A percentile compares a stretch with the other conserved stretches of the same genome.
Conservation (phyloP, 768 basidiomycete species). For the Cystofilobasidium bisporidii region DNA sequence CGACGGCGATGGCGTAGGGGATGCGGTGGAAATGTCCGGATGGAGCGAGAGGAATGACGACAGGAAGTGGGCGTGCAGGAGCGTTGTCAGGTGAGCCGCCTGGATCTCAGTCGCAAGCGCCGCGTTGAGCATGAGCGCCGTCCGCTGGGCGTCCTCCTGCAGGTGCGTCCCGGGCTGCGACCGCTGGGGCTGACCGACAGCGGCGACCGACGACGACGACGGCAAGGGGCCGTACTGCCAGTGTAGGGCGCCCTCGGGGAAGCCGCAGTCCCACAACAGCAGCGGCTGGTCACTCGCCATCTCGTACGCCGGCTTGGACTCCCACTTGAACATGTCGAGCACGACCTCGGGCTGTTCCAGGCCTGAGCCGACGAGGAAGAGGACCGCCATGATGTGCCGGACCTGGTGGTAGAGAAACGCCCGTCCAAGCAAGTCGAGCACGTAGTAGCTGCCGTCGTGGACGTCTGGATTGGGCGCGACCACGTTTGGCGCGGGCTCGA, state of each 20-base stretch:
- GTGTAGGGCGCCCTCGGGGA: slow-evolving; percentile 48
- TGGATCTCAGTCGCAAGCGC: slow-evolving; percentile 33
- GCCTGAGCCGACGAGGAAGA: slow-evolving; percentile 76
- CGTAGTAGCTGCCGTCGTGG: slow-evolving; percentile 41
- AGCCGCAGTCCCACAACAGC: slow-evolving; percentile 82
- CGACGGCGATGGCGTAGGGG: slow-evolving; percentile 29
- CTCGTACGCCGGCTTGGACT: slow-evolving; percentile 74
- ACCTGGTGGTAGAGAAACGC: slow-evolving; percentile 96
- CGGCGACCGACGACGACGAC: not conserved
- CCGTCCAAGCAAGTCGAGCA: slow-evolving; percentile 73
- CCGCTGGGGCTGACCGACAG: not conserved
- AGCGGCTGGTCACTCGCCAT: slow-evolving; percentile 90
- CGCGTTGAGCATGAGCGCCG: slow-evolving; percentile 22
- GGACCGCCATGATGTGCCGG: slow-evolving; percentile 80
- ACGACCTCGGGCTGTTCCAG: slow-evolving; percentile 66
- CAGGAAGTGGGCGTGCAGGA: slow-evolving; percentile 25
- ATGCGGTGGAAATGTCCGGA: not conserved
- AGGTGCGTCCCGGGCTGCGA: slow-evolving; percentile 15
- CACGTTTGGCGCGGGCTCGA: not conserved
- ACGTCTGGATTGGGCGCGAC: not conserved
- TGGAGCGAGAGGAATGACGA: slow-evolving; percentile 9
- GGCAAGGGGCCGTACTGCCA: slow-evolving; percentile 52
- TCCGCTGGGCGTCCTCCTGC: slow-evolving; percentile 27
- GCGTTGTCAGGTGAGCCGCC: slow-evolving; percentile 47
- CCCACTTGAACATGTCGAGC: slow-evolving; percentile 53